Conservation (phyloP, 108 stramenopile species). For the Licmophora abbreviata region DNA sequence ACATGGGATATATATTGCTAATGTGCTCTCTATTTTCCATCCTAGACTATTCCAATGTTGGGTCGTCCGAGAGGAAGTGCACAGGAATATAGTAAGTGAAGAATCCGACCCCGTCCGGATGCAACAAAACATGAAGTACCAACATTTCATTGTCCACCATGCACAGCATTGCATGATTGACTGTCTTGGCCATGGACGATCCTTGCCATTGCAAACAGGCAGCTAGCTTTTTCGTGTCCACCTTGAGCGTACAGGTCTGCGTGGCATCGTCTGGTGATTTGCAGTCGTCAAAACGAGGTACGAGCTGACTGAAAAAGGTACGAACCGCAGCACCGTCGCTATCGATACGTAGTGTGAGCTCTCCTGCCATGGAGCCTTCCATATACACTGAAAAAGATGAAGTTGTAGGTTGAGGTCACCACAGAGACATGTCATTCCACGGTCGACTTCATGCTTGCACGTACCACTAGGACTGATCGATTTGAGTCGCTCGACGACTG, state of each 20-base stretch:
- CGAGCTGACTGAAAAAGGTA: slow-evolving; percentile 37
- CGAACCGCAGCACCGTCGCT: slow-evolving; percentile 39
- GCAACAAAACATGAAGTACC: slow-evolving; percentile 64
- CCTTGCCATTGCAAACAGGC: slow-evolving; percentile 82
- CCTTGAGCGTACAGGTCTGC: slow-evolving; percentile 56
- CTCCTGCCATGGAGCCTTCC: slow-evolving; percentile 41
- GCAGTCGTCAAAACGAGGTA: slow-evolving; percentile 13
- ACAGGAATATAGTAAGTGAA: slow-evolving; percentile 84
- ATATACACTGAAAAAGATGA: slow-evolving; percentile 22
- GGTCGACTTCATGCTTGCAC: not conserved
- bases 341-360: slow-evolving; percentile 35
- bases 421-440: not conserved
- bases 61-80: slow-evolving; percentile 47
- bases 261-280: slow-evolving; percentile 1
- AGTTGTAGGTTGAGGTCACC: not conserved
- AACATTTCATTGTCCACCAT: slow-evolving; percentile 82
- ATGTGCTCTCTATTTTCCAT: too few species aligned
- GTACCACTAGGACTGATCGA: slow-evolving; percentile 39
- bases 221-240: slow-evolving; percentile 68
- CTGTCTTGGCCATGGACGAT: slow-evolving; percentile 30
- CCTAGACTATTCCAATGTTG: too few species aligned
- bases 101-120: slow-evolving; percentile 61
- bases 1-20: too few species aligned
- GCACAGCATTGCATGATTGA: slow-evolving; percentile 60
- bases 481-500: slow-evolving; percentile 69